phyloP scores from a whole-genome alignment of 345 rosid species.

The Odontarrhena argentea region DNA sequence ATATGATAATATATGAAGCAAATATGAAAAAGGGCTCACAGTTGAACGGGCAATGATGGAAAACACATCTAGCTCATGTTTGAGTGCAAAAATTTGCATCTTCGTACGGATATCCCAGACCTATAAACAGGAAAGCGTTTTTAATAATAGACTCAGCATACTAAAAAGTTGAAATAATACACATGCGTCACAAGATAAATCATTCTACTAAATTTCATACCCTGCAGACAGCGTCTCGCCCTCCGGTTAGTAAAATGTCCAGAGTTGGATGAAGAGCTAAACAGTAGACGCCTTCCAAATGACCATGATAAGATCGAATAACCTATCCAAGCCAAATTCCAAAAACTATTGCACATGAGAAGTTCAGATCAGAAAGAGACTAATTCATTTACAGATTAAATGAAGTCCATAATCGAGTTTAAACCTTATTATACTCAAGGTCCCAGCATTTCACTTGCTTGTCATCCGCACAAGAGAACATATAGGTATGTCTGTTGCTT shows the following conservation, averaged over 20 bases:
- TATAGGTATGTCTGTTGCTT: slow-evolving; percentile 79
- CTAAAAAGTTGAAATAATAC: background rate
- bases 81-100: slow-evolving; percentile 82
- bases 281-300: slow-evolving; percentile 93
- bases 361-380: slow-evolving; percentile 8
- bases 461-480: slow-evolving; percentile 96
- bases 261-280: slow-evolving; percentile 96
- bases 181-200: background rate
- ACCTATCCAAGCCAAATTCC: slow-evolving; percentile 49
- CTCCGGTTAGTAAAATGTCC: slow-evolving; percentile 88
- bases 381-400: slow-evolving; percentile 3
- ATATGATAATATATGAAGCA: background rate
- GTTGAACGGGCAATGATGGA: slow-evolving; percentile 76
- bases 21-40: slow-evolving; percentile 40
- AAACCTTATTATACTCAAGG: slow-evolving; percentile 94
- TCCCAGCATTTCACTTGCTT: slow-evolving; percentile 99
- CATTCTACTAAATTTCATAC: slow-evolving; percentile 44
- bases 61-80: slow-evolving; percentile 72
- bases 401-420: slow-evolving; percentile 19
- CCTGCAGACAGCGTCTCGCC: slow-evolving; percentile 99
- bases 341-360: slow-evolving; percentile 1
- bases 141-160: slow-evolving; percentile 31
- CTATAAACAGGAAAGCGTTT: slow-evolving; percentile 46
- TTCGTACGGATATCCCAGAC: slow-evolving; percentile 93
- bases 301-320: slow-evolving; percentile 91